Conservation (phyloP, 139 green algal genomes). For the Coccomyxa sp. region DNA sequence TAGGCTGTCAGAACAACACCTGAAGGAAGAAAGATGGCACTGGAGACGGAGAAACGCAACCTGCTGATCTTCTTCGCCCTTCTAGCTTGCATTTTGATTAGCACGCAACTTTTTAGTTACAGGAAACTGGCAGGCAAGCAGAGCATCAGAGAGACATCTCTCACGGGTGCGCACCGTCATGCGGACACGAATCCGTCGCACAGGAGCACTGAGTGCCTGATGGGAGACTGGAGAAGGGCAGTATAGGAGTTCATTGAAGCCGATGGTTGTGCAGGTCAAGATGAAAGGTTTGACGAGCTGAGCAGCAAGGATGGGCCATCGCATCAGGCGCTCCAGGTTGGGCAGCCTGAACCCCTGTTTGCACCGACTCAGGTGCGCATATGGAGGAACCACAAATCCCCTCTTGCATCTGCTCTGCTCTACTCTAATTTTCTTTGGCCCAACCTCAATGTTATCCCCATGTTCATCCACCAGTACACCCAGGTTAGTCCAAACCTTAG, state of each 20-base stretch:
- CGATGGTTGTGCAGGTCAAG: background rate
- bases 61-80: conserved; percentile 2
- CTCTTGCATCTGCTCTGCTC: too few species aligned
- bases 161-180: too few species aligned
- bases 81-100: background rate
- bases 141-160: too few species aligned
- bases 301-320: background rate
- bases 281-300: background rate
- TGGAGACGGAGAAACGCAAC: conserved; percentile 1
- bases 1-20: background rate
- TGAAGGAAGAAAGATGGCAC: background rate
- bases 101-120: background rate
- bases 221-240: too few species aligned
- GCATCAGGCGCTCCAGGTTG: background rate
- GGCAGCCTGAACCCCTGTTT: background rate
- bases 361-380: background rate
- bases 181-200: too few species aligned
- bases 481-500: too few species aligned
- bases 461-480: too few species aligned
- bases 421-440: too few species aligned
- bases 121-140: background rate
- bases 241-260: background rate
- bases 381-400: too few species aligned
- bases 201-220: too few species aligned
- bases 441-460: too few species aligned